phyloP scores from a whole-genome alignment of 495 filamentous ascomycete genomes.

The Neurospora sp. region DNA sequence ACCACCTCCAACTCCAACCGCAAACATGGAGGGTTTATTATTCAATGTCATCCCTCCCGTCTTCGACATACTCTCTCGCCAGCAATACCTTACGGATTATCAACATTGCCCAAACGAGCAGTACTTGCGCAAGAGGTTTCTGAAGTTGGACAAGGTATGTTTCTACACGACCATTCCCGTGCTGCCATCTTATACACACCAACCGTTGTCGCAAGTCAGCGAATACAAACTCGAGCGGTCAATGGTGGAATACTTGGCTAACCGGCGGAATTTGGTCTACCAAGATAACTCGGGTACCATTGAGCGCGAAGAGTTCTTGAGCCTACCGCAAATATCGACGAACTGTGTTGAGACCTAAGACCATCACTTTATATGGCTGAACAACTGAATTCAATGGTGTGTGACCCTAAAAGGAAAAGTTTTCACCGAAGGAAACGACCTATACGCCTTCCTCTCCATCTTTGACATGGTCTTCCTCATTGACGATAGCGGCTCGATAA shows the following conservation, averaged over 20 bases:
- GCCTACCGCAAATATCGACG: constrained; percentile 91
- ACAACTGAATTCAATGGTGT: not conserved
- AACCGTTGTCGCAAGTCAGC: not conserved
- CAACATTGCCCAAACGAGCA: no score
- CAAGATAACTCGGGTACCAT: constrained; percentile 98
- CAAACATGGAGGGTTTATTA: no score
- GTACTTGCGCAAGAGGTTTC: constrained; percentile 79
- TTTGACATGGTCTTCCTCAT: constrained; percentile 94
- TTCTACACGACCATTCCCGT: not conserved
- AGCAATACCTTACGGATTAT: no score
- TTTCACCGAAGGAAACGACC: constrained; percentile 42
- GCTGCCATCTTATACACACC: not conserved
- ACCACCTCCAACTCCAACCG: no score
- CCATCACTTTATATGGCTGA: no score
- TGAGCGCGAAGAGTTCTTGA: constrained; percentile 97
- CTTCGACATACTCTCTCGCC: no score
- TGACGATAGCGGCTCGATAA: constrained; percentile 88
- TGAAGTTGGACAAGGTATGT: constrained; percentile 94
- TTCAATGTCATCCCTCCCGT: no score
- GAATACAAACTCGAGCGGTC: not conserved
- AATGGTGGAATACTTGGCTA: not conserved
- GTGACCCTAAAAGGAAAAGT: not conserved
- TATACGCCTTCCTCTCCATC: constrained; percentile 68
- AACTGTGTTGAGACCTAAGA: constrained; percentile 34
- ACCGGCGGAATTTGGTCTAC: not conserved